phyloP scores from a whole-genome alignment of 495 filamentous ascomycete species.

The Hyaloscypha finlandica region DNA sequence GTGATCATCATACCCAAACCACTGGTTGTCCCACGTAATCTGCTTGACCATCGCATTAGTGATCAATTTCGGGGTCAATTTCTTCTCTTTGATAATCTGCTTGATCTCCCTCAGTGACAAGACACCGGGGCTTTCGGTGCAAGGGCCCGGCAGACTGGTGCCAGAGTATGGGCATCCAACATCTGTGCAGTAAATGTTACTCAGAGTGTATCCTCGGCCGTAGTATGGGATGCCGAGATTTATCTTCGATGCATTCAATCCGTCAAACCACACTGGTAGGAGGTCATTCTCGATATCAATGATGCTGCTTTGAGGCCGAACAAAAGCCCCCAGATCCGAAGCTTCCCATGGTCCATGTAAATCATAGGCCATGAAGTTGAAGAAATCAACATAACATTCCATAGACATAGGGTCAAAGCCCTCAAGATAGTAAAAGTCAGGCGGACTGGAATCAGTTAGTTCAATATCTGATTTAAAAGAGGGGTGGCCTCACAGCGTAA shows the following conservation, averaged over 20 bases:
- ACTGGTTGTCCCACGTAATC: conserved; percentile 36
- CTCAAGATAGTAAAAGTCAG: conserved; percentile 43
- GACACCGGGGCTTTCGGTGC: conserved; percentile 36
- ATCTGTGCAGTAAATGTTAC: conserved; percentile 10
- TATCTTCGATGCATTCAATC: conserved; percentile 38
- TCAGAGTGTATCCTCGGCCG: conserved; percentile 38
- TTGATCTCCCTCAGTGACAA: conserved; percentile 36
- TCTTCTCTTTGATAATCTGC: conserved; percentile 22
- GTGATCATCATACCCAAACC: conserved; percentile 38
- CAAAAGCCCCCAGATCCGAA: not conserved
- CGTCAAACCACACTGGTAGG: conserved; percentile 40
- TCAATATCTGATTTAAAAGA: not conserved
- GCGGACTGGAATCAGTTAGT: conserved; percentile 17
- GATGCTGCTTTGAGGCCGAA: conserved; percentile 38
- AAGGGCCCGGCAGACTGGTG: conserved; percentile 34
- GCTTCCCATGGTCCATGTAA: conserved; percentile 27
- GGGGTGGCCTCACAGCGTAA: conserved; percentile 39
- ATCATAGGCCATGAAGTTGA: conserved; percentile 54
- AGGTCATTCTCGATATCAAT: conserved; percentile 40
- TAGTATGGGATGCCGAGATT: conserved; percentile 46
- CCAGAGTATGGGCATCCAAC: conserved; percentile 35
- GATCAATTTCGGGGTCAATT: conserved; percentile 30
- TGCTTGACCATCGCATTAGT: conserved; percentile 31
- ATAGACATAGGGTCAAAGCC: conserved; percentile 45
- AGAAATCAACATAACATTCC: conserved; percentile 46